Conservation (phyloP, 345 rosid genomes). For the Ricinus communis region DNA sequence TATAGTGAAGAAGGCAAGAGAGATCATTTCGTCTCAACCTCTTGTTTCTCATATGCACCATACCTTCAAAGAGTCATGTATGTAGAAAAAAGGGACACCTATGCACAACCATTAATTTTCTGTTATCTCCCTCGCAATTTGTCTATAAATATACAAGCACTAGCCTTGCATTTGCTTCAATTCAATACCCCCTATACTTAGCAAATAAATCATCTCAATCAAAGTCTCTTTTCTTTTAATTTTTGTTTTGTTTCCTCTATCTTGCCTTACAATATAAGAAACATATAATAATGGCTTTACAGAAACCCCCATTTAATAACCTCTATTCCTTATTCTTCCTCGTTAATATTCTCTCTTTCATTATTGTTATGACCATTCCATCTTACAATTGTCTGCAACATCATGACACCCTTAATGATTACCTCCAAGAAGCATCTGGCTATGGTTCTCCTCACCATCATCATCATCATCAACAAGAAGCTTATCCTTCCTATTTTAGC, state of each 20-base stretch:
- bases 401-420: conserved; percentile 20
- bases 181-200: conserved; percentile 18
- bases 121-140: neutral
- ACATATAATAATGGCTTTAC: conserved; percentile 24
- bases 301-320: too few species aligned
- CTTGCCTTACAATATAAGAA: conserved; percentile 8
- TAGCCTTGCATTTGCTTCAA: conserved; percentile 16
- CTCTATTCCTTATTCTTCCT: neutral
- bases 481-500: conserved; percentile 30
- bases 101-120: neutral
- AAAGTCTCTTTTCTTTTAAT: neutral
- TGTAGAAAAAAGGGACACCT: conserved; percentile 18
- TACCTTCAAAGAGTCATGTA: conserved; percentile 14
- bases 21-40: conserved; percentile 43
- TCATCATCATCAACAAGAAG: neutral
- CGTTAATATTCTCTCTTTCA: neutral
- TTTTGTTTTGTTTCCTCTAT: neutral
- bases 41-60: conserved; percentile 26
- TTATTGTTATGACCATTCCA: neutral
- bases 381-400: conserved; percentile 12
- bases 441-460: conserved; percentile 16
- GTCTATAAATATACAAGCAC: conserved; percentile 38
- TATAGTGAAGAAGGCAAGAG: conserved; percentile 12
- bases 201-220: neutral
- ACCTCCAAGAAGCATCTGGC: conserved; percentile 18